Conservation (phyloP, 352 stramenopile genomes). For the Pythium myriotylum region DNA sequence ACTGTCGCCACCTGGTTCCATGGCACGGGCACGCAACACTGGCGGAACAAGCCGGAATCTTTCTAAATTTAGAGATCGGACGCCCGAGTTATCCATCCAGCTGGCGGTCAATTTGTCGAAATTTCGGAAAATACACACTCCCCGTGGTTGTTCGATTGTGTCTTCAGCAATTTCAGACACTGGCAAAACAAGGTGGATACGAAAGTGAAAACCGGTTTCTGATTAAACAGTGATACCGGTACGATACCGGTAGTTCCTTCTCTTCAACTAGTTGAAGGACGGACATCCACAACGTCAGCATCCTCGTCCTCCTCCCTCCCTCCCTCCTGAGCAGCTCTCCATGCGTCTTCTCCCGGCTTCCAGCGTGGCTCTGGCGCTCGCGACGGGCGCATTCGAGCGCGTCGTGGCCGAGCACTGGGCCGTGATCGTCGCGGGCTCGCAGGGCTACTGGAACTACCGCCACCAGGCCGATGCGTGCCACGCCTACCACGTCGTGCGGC, state of each 20-base stretch:
- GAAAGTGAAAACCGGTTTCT: no score
- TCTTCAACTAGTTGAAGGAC: slow-evolving; percentile 8
- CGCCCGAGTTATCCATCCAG: neutral
- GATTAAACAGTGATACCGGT: slow-evolving; percentile 3
- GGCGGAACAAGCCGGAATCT: slow-evolving; percentile 15
- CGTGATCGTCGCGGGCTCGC: slow-evolving; percentile 89
- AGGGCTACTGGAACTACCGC: slow-evolving; percentile 91
- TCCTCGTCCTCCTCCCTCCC: no score
- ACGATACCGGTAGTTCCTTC: slow-evolving; percentile 11
- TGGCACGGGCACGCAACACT: slow-evolving; percentile 17
- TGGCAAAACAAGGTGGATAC: slow-evolving; percentile 2
- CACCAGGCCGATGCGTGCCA: slow-evolving; percentile 91
- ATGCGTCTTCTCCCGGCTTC: neutral
- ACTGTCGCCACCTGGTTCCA: slow-evolving; percentile 21
- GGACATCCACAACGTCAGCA: no score
- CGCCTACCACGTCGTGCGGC: slow-evolving; percentile 89
- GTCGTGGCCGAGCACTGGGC: slow-evolving; percentile 80
- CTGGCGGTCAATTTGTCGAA: neutral
- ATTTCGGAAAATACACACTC: neutral
- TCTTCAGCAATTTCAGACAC: neutral
- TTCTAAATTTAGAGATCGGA: neutral
- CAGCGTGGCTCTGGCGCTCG: neutral
- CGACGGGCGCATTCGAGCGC: neutral
- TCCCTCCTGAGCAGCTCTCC: no score
- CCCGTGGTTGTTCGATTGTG: neutral